Base-by-base conservation (phyloP, 2,329 filamentous ascomycete species). In the Penicillium sp. region DNA sequence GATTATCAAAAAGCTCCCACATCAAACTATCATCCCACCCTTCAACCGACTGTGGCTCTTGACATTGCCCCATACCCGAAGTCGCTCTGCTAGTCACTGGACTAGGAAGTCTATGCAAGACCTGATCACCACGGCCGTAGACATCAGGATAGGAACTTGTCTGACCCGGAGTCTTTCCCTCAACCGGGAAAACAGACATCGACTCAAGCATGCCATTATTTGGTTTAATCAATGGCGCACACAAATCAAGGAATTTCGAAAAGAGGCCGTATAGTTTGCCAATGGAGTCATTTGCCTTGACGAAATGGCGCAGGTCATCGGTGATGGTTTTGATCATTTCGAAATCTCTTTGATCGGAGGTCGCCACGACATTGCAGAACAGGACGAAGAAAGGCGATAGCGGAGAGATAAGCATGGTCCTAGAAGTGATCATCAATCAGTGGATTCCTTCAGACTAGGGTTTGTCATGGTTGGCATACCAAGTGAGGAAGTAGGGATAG, bases 1-100 rank as follows among this genome's bases (percentile, higher is more conserved):
- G 55, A 9, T 58, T 59, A 42, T 58, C 50, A 20, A 59, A 59
- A 13, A 59, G 22, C 32, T 59, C 55, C 56, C 56, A 59, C 50
- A 59, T 55, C 20, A 58, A 47, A 49, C 45, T 58, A 35, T 59
- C 56, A 48, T 58, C 39, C 56, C 55, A 59, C 4, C 55, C 56
- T 22, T 47, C 53, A 14, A 54, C 18, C 4, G 35, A 37, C 20
- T 37, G 35, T 7, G 22, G 18, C n/a, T 37, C 35, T 22, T 13
- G 41, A 24, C 54, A 40, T 11, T 24, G 38, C 6, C 43, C 37
- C 11, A 47, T 42, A 14, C 28, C 43, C 11, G 49, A 28, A 7
- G 26, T 18, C 23, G 27, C 42, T 3, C 31, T 46, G 11, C 40
- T 44, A 8, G 40, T 9, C 6, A 34, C 28, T 6, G 45, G 22